These are phyloP conservation scores for Eugenia klotzschiana DNA, from an alignment of 441 rosid genomes.

Conservation along the genomic window DNA sequence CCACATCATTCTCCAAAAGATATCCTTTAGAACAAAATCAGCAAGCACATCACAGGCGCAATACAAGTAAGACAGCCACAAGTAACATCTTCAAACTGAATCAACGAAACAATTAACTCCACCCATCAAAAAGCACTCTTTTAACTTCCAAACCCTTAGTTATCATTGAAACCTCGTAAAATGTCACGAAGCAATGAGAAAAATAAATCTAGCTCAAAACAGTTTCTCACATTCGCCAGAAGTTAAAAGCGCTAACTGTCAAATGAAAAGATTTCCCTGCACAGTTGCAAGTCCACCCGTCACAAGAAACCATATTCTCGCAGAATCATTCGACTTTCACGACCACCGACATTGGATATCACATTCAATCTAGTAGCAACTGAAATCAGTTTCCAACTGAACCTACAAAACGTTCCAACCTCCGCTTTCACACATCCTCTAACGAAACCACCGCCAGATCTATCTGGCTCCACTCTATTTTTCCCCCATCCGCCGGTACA, in stretches of 20 bases:
- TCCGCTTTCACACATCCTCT: neutral
- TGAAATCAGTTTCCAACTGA: neutral
- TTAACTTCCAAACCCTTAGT: neutral
- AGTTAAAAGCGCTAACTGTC: neutral
- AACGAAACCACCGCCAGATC: neutral
- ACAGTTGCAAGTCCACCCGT: neutral
- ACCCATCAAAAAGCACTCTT: neutral
- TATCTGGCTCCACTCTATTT: neutral
- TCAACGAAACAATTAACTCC: neutral
- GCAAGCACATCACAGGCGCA: neutral
- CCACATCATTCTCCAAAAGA: neutral
- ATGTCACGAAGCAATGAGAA: neutral
- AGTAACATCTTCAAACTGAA: neutral
- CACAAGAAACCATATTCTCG: neutral
- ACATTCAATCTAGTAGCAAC: neutral
- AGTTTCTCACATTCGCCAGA: neutral
- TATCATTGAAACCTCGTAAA: neutral
- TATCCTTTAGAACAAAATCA: neutral
- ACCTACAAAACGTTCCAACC: neutral
- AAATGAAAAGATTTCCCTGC: neutral
- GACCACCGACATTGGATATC: neutral
- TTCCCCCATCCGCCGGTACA: neutral
- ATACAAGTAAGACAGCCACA: neutral
- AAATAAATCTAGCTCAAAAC: neutral
- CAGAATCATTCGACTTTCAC: neutral